A percentile compares a stretch with the other conserved stretches of the same genome.
Conservation (phyloP, 1,284 basidiomycete genomes). For the Sporisorium scitamineum region DNA sequence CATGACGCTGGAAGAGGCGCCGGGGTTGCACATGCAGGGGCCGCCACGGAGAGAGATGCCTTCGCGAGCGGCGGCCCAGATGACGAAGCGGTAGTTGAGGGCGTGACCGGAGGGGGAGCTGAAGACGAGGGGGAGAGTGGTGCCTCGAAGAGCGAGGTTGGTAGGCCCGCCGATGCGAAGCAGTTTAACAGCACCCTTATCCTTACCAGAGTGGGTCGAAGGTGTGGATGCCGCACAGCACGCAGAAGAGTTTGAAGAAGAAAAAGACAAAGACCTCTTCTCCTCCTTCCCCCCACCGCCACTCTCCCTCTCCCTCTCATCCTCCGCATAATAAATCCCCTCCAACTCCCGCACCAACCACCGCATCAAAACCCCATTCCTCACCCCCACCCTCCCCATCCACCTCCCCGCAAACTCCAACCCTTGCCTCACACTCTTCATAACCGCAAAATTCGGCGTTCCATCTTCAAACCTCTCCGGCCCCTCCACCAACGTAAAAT, state of each 20-base stretch:
- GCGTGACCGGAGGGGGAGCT: not conserved
- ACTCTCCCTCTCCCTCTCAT: not conserved
- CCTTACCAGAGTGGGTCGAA: too few species aligned
- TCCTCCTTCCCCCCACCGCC: not conserved
- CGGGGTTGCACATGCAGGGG: constrained; percentile 43
- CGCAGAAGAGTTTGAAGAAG: not conserved
- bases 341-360: constrained; percentile 24
- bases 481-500: constrained; percentile 28
- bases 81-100: constrained; percentile 36
- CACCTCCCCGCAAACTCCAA: constrained; percentile 18
- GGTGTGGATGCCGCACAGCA: too few species aligned
- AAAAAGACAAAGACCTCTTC: not conserved
- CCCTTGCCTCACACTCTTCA: constrained; percentile 16
- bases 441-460: constrained; percentile 16
- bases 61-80: constrained; percentile 16
- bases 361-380: constrained; percentile 16
- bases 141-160: not conserved
- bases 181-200: constrained; percentile 5
- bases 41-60: constrained; percentile 34
- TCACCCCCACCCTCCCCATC: not conserved
- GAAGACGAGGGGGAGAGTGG: constrained; percentile 24
- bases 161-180: constrained; percentile 7
- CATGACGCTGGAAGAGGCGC: constrained; percentile 25
- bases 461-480: constrained; percentile 38
- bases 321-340: constrained; percentile 15